Evolutionary conservation across 2,329 filamentous ascomycete genomes (phyloP).

Genomic region (Aspergillus persii): DNA sequence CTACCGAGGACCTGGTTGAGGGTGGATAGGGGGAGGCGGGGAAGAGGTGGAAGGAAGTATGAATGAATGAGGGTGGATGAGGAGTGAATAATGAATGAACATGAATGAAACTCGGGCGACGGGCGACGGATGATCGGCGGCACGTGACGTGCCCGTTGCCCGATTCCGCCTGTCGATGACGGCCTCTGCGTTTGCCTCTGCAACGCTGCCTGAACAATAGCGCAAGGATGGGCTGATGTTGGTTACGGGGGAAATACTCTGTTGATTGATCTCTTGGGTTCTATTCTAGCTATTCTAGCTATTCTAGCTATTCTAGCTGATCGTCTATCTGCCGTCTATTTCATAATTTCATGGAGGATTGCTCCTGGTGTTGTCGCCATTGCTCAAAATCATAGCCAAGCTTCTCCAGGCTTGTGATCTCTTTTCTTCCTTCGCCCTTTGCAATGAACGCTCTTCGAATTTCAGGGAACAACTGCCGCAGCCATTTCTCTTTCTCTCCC

Average conservation of each 20-base stretch:
- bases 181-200: not conserved
- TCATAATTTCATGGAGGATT: conserved; percentile 1
- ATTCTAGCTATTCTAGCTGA: no score
- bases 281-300: not conserved
- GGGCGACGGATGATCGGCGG: conserved; percentile 26
- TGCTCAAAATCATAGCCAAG: conserved; percentile 65
- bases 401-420: conserved; percentile 65
- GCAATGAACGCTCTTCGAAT: conserved; percentile 72
- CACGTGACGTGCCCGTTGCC: conserved; percentile 34
- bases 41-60: conserved; percentile 3
- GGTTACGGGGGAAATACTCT: no score
- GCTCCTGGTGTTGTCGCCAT: conserved; percentile 26
- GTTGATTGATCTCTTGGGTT: not conserved
- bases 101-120: conserved; percentile 6
- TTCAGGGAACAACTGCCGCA: conserved; percentile 63
- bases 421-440: conserved; percentile 55
- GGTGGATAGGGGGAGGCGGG: conserved; percentile 5
- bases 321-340: not conserved
- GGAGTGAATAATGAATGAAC: not conserved
- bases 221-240: no score
- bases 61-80: not conserved
- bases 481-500: conserved; percentile 70
- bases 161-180: conserved; percentile 9
- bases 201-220: not conserved
- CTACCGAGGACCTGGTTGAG: not conserved